A percentile compares a stretch with the other conserved stretches of the same genome.
Evolutionary conservation across 2,329 filamentous ascomycete genomes (phyloP).

Genomic region (Rhynchosporium secalis): DNA sequence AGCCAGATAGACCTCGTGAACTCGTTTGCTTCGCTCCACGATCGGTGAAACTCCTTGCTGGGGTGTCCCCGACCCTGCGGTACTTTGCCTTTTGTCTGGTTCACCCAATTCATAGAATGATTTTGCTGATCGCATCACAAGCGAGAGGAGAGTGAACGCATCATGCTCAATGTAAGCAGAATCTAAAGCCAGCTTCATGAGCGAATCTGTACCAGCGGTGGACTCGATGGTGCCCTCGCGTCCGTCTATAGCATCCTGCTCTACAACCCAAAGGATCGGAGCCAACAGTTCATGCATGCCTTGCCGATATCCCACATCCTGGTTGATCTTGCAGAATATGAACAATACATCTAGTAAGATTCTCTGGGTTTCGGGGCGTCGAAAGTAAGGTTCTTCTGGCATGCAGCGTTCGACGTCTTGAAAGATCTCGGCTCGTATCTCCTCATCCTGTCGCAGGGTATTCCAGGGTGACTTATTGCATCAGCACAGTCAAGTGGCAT

Average conservation of each 20-base stretch:
- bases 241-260: constrained; percentile 72
- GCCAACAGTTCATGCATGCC: constrained; percentile 97
- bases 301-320: constrained; percentile 85
- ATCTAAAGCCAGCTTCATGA: constrained; percentile 67
- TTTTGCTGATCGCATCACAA: constrained; percentile 85
- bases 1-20: constrained; percentile 79
- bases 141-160: constrained; percentile 79
- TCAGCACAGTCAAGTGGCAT: constrained; percentile 41
- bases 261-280: constrained; percentile 81
- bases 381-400: constrained; percentile 89
- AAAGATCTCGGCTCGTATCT: constrained; percentile 80
- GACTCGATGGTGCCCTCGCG: constrained; percentile 40
- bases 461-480: constrained; percentile 81
- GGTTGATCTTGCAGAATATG: constrained; percentile 91
- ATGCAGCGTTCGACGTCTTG: constrained; percentile 92
- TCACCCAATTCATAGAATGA: constrained; percentile 72
- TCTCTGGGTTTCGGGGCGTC: constrained; percentile 72
- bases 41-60: constrained; percentile 63
- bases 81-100: constrained; percentile 45
- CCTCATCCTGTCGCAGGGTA: constrained; percentile 80
- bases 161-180: constrained; percentile 82
- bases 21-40: constrained; percentile 79
- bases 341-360: constrained; percentile 89
- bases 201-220: constrained; percentile 23
- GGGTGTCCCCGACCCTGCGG: constrained; percentile 20